Evolutionary conservation across 257 asterid genomes (phyloP).

Genomic region (Salvia splendens): DNA sequence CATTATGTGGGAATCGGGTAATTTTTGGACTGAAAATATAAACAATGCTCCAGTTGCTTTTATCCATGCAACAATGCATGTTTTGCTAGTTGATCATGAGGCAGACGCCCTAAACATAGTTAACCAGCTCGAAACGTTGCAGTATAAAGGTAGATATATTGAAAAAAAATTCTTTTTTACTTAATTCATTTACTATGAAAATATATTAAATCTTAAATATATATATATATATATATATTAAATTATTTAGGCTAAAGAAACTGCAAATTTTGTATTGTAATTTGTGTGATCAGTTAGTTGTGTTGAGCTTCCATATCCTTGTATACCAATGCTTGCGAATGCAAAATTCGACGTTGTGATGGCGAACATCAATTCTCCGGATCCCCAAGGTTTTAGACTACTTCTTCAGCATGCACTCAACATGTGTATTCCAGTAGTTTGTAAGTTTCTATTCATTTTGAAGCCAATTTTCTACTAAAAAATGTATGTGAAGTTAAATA

Average conservation of each 20-base stretch:
- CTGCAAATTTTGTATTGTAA: neutral
- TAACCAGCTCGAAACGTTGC: conserved; percentile 34
- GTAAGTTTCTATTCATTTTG: conserved; percentile 29
- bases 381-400: conserved; percentile 44
- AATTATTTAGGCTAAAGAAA: neutral
- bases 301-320: conserved; percentile 37
- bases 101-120: conserved; percentile 29
- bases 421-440: conserved; percentile 41
- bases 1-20: conserved; percentile 34
- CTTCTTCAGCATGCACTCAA: conserved; percentile 38
- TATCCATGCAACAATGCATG: conserved; percentile 30
- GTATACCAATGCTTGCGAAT: conserved; percentile 40
- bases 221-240: too few relatives aligned
- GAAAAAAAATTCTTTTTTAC: too few relatives aligned
- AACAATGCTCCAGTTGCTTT: conserved; percentile 31
- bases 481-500: neutral
- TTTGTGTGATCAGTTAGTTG: conserved; percentile 26
- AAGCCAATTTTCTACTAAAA: neutral
- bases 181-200: too few relatives aligned
- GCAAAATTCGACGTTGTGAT: conserved; percentile 41
- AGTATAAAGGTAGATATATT: conserved; percentile 26
- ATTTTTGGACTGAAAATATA: conserved; percentile 21
- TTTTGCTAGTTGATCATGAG: conserved; percentile 46
- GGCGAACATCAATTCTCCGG: conserved; percentile 46
- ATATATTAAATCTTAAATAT: too few relatives aligned